Base-by-base conservation (phyloP, 345 rosid species). In the Chamaenerion angustifolium region DNA sequence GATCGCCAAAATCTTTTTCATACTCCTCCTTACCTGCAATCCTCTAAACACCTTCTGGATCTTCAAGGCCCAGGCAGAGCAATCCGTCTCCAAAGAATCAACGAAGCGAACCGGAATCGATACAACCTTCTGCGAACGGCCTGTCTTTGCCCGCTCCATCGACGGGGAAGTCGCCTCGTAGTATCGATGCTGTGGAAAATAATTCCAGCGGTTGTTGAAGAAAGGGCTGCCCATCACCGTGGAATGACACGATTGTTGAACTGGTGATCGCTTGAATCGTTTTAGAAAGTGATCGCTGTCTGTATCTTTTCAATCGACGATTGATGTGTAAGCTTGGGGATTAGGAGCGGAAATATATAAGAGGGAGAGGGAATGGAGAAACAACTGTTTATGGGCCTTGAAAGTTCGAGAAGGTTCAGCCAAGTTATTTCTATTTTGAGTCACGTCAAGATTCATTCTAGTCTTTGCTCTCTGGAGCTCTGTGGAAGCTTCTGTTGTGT, bases 41-140 rank as follows among this genome's bases (percentile, higher is more conserved):
- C 84, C 93, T 15, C 84, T 58, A 14, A 74, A 57, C 18, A 60
- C 71, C 65, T 70, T 75, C 76, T 82, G 83, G 50, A 82, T 77
- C 77, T 55, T 73, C 56, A 60, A 45, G 9, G 76, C 92, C 31
- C 63, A 51, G 1, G 59, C 71, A 15, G 64, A 10, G 42, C 66
- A 57, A 25, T 51, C 49, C 54, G 19, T 60, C 48, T 65, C 80
- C 54, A 8, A 4, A 1, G 71, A 59, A 0, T 56, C 72, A 14
- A 75, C 64, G 52, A 55, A 67, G n/a, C 16, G 75, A 6, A 77
- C 82, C 1, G 84, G 84, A 9, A 83, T 71, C 14, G 67, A 45
- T 12, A 76, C 76, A 37, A 77, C 80, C 56, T 54, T 75, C 23
- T 69, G 67, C 14, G 58, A 1, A 27, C 49, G 37, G 15, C n/a